Conservation (phyloP, 2,329 filamentous ascomycete species). For the Lecanicillium sp. region DNA sequence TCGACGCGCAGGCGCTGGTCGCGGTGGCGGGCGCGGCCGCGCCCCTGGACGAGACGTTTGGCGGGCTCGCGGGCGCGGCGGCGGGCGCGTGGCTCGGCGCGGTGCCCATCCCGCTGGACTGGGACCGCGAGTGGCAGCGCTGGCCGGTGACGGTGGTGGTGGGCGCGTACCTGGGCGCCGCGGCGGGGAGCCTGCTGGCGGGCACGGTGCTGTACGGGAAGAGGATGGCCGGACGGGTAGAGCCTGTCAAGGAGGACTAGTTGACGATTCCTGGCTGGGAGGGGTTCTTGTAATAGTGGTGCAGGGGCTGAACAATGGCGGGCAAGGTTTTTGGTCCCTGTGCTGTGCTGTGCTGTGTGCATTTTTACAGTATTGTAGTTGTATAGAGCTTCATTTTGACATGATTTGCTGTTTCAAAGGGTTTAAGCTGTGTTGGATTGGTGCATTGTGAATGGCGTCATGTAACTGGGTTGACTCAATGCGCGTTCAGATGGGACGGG, state of each 20-base stretch:
- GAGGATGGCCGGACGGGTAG: conserved; percentile 28
- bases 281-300: not conserved
- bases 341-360: conserved; percentile 2
- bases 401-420: not conserved
- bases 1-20: conserved; percentile 66
- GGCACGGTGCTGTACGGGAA: conserved; percentile 44
- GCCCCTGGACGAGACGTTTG: conserved; percentile 80
- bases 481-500: not conserved
- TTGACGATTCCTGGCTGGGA: no score
- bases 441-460: not conserved
- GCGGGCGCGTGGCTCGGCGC: conserved; percentile 89
- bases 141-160: conserved; percentile 91
- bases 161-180: conserved; percentile 75
- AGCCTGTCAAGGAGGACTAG: conserved; percentile 26
- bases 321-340: not conserved
- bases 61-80: conserved; percentile 69
- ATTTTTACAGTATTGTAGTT: not conserved
- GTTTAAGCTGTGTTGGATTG: no score
- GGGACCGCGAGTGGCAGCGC: conserved; percentile 98
- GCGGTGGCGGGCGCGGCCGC: conserved; percentile 58
- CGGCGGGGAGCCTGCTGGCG: conserved; percentile 60
- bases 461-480: no score
- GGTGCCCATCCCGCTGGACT: conserved; percentile 91
- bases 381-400: not conserved
- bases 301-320: not conserved